Base-by-base conservation (phyloP, 192 early-diverging fungal genomes). In the Umbelopsis isabellina region DNA sequence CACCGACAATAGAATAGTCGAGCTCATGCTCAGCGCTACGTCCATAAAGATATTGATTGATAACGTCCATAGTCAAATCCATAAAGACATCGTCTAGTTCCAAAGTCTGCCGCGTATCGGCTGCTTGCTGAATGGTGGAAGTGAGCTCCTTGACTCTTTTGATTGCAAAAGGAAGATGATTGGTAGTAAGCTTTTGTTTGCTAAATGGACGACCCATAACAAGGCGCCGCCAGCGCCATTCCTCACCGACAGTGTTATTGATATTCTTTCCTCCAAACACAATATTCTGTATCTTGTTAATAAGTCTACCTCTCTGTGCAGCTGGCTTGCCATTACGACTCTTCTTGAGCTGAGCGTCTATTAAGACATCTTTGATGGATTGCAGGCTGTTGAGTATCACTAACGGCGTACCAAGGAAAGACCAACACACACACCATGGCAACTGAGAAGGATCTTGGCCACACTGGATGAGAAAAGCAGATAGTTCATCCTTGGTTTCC, bases 11-110 rank as follows among this genome's bases (percentile, higher is more conserved):
- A 30, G 48, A 46, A 49, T 67, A 75, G 5, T 76, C 58, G 15
- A 80, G 64, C 20, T 74, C 72, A 22, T 37, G 30, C 2, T 35
- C 41, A 46, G 69, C 50, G 16, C 52, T 65, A 33, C 68, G 53
- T n/a, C 76, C 79, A 68, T 75, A 80, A 10, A 80, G 55, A 72
- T 76, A 80, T 66, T 67, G 72, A 27, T 75, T 75, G 18, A 80
- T 80, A 46, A 80, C 74, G 68, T 76, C 75, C 70, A 80, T 73
- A 8, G 79, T 80, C 47, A 80, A 44, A 48, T 76, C 68, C 44
- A 55, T 72, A 46, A 76, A 73, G 6, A 72, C 18, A 2, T 51
- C 65, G 51, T 80, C 79, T 1, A 80, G 27, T 46, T 80, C 79
- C 23, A 80, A 30, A 3, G 71, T 49, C 21, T 48, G 12, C 2